Evolutionary conservation across 352 stramenopile genomes (phyloP), one percentile per base, ranked within the genome.

Genomic region (Globisporangium acanthophoron): DNA sequence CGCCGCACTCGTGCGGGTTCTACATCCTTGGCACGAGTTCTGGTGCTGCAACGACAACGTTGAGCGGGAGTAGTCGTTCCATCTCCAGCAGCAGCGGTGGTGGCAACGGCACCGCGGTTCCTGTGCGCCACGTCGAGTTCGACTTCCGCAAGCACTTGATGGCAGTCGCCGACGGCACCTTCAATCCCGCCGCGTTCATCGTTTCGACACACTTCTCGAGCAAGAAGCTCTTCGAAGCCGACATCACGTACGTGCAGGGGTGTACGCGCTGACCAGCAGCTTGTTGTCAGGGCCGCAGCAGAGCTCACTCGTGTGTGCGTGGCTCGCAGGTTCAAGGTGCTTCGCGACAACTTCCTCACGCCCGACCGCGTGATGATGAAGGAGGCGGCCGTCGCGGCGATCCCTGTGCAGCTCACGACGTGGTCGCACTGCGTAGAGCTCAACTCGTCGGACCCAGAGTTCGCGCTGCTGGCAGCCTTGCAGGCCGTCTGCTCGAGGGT

Each of bases 61-160:
- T n/a, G n/a, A 45, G 39, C 2, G 11, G 9, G 35, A 48, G 12
- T 2, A n/a, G 1, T 33, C 27, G 37, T 18, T 39, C 51, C 21
- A 55, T 20, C 21, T 31, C 20, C 13, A 35, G 12, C 12, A 37
- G 33, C 43, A 20, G 18, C 43, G 43, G 43, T 13, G 18, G 37
- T 39, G 58, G 55, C 49, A 59, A 21, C 20, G 58, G 46, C 13
- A 48, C 44, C 9, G 44, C 37, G 16, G 52, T 65, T 4, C 63
- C 73, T 15, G 56, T 88, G 52, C 80, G 77, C 16, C 65, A 82
- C 54, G 70, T 90, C 3, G 77, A 90, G 50, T 87, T 90, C 47
- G 80, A 90, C 50, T 77, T 85, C 46, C 54, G 61, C 31, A 73
- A 73, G 52, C 72, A 72, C 43, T 57, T 62, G 6, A 66, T 90